Evolutionary conservation across 2,329 filamentous ascomycete genomes (phyloP), one percentile per base, ranked within the genome.

Genomic region (Aureobasidium leucospermi): DNA sequence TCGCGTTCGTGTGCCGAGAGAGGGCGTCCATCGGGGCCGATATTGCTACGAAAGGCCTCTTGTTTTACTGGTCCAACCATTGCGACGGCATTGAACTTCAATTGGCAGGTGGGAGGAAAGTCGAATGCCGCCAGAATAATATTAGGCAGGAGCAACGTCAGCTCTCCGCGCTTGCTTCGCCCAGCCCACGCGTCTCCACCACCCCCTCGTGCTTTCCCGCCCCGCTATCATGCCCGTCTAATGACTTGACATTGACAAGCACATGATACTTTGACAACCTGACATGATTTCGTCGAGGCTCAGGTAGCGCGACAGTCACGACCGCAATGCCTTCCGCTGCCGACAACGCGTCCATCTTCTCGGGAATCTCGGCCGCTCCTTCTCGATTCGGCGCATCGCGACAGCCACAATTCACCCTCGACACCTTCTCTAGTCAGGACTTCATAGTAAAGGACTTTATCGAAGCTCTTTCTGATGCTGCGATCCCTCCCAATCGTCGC

Each of bases 381-480:
- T 64, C 63, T 31, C 65, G 69, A 41, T 38, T 48, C 5, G 55
- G 55, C 45, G 32, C 64, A 10, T 64, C 64, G 28, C 68, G 68
- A 45, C 74, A 71, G 60, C 75, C 75, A 56, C 73, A 74, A 31
- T 96, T 96, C 77, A 90, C 85, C 9, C 81, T 97, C 62, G 90
- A 96, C 46, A 91, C 92, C 60, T 81, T 81, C 71, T 76, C 77
- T 47, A 78, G 72, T 65, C 77, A 76, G 67, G 94, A 97, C 76
- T 99, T 97, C 70, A 96, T 97, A 64, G 93, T 97, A 65, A 91
- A 96, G 69, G 94, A 99, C 76, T 99, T 99, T 71, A 87, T 99
- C 67, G 95, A 99, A 72, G 85, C 87, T 55, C 85, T 99, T 60
- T 94, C 93, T 53, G 92, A 97, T 64, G 88, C 81, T 66, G 89